Base-by-base conservation (phyloP, 495 filamentous ascomycete genomes). In the Aspergillus cavernicola region DNA sequence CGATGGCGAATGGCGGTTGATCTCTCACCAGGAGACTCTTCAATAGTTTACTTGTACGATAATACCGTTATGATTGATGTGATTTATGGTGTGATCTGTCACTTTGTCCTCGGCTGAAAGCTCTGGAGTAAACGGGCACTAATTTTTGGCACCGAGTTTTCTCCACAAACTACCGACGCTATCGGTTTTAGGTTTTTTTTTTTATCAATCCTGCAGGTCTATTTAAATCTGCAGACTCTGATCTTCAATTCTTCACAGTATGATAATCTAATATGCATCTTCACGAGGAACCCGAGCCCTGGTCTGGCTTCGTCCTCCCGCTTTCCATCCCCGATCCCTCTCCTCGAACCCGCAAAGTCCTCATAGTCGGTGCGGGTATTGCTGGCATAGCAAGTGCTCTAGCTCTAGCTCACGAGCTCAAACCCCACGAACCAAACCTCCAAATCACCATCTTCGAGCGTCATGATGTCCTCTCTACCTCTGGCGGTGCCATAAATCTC, bases 401-500 rank as follows among this genome's bases (percentile, higher is more conserved):
- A 6, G 65, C 80, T 6, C 62, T 85, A 9, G 71, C 72, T 9
- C 71, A 72, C 42, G 70, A 74, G 55, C 69, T 79, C 28, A 57
- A 68, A 0, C 77, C 76, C 0, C 64, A 64, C 23, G 68, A 74
- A 24, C 68, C 73, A 4, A 65, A 72, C 12, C 63, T 79, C 18
- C 61, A 67, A 16, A 79, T 84, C 52, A 78, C 70, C 11, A 64
- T 85, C 37, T 84, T 73, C 59, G 83, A 86, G 63, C 72, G 81
- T 36, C 76, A 83, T 36, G 69, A 79, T 15, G 59, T 74, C 4
- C 72, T 80, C 11, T 77, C 76, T 3, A 80, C 80, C 3, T 78
- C 83, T 11, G 83, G 82, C 22, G 83, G 82, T 22, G 79, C 80
- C 10, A 76, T 86, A 48, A 85, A 84, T 64, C 68, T 86, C 16